Percentiles rank a stretch among this genome's conserved stretches.
Evolutionary conservation across 352 stramenopile species (phyloP).

Genomic region (Phytopythium oedochilum): DNA sequence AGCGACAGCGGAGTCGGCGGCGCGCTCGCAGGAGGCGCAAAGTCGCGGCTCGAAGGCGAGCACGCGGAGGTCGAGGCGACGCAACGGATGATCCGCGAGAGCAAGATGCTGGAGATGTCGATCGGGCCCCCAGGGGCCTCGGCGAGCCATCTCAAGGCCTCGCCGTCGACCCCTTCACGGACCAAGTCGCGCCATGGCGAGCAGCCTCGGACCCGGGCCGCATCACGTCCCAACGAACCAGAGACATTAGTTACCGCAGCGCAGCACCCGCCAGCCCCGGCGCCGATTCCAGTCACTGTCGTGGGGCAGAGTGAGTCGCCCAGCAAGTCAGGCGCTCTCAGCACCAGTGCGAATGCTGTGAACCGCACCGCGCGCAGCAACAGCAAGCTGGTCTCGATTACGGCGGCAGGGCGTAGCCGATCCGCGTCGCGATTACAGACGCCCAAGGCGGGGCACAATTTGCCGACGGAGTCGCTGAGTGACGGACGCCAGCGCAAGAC

Average conservation of each 20-base stretch:
- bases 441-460: background rate
- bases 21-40: background rate
- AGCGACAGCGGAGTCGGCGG: background rate
- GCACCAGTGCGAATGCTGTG: background rate
- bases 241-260: background rate
- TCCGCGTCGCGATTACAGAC: constrained; percentile 2
- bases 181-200: background rate
- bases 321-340: background rate
- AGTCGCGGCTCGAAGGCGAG: background rate
- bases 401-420: background rate
- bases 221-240: background rate
- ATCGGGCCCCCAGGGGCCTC: constrained; percentile 2
- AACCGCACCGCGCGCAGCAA: background rate
- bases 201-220: background rate
- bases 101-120: constrained; percentile 62
- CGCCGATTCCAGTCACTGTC: background rate
- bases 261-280: background rate
- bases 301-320: background rate
- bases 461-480: background rate
- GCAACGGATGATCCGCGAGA: constrained; percentile 52
- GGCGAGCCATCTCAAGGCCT: background rate
- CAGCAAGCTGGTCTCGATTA: background rate
- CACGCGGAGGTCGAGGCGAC: constrained; percentile 28
- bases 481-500: background rate
- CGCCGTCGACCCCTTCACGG: background rate